Percentiles rank a stretch among this genome's conserved stretches.
phyloP scores from a whole-genome alignment of 2,329 filamentous ascomycete genomes.

The Leptographium lundbergii region DNA sequence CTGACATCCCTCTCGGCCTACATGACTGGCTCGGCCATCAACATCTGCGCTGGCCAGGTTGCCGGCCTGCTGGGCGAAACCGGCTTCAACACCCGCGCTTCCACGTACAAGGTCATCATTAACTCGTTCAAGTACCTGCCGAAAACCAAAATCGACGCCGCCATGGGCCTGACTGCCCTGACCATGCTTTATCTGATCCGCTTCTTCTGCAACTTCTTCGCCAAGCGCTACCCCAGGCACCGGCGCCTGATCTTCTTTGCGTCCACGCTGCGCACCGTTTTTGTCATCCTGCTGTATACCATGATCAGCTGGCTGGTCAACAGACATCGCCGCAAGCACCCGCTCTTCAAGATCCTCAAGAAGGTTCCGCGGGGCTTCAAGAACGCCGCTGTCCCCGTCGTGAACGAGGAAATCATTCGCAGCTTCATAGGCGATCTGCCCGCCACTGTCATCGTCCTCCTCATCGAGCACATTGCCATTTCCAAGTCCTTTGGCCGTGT shows the following conservation, averaged over 20 bases:
- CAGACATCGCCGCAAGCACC: slow-evolving; percentile 45
- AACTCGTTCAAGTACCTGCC: slow-evolving; percentile 65
- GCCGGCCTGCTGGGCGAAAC: slow-evolving; percentile 69
- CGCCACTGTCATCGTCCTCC: slow-evolving; percentile 75
- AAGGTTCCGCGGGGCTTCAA: slow-evolving; percentile 77
- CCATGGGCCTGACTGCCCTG: slow-evolving; percentile 76
- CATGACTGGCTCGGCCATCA: slow-evolving; percentile 93
- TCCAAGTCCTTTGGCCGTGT: slow-evolving; percentile 96
- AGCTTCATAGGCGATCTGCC: slow-evolving; percentile 64
- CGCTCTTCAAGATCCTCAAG: slow-evolving; percentile 62
- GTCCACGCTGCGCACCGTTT: slow-evolving; percentile 80
- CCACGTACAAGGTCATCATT: slow-evolving; percentile 75
- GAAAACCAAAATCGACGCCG: slow-evolving; percentile 60
- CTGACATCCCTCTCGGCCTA: slow-evolving; percentile 84
- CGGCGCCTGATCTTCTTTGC: slow-evolving; percentile 77
- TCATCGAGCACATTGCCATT: slow-evolving; percentile 97
- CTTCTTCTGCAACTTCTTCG: slow-evolving; percentile 47
- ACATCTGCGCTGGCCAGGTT: slow-evolving; percentile 74
- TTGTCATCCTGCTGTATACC: slow-evolving; percentile 86
- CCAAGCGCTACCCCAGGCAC: slow-evolving; percentile 54
- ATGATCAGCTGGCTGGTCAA: slow-evolving; percentile 83
- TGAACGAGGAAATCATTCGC: slow-evolving; percentile 54
- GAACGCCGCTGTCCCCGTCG: slow-evolving; percentile 59
- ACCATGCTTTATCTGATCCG: slow-evolving; percentile 67
- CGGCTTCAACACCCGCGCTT: slow-evolving; percentile 46